Percentiles rank a stretch among this genome's conserved stretches.
These are phyloP conservation scores for Aspergillus sp. DNA, from an alignment of 2,329 filamentous ascomycete genomes.

Conservation along the genomic window DNA sequence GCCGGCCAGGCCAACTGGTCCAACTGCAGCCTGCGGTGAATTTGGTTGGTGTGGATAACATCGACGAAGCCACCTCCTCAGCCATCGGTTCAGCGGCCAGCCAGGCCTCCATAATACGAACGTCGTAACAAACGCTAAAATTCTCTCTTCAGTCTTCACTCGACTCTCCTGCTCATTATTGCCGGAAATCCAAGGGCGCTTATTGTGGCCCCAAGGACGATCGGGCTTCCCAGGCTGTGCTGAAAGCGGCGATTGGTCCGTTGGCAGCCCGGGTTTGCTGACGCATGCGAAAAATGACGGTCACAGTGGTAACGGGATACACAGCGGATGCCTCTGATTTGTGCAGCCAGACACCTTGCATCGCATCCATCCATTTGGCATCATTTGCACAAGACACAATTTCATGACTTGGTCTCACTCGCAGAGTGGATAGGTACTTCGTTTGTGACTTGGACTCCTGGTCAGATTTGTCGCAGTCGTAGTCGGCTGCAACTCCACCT, in stretches of 20 bases:
- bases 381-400: slow-evolving; percentile 3
- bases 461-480: no score
- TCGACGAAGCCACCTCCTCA: background rate
- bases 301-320: background rate
- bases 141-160: no score
- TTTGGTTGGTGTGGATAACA: slow-evolving; percentile 7
- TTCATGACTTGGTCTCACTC: slow-evolving; percentile 6
- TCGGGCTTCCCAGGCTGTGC: background rate
- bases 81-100: slow-evolving; percentile 1
- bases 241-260: slow-evolving; percentile 11
- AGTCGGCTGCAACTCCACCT: background rate
- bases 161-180: background rate
- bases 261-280: slow-evolving; percentile 9
- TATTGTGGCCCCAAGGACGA: background rate
- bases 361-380: background rate
- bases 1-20: background rate
- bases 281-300: slow-evolving; percentile 3
- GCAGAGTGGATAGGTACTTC: slow-evolving; percentile 5
- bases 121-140: background rate
- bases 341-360: slow-evolving; percentile 2
- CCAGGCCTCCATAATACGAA: background rate
- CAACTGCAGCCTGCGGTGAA: slow-evolving; percentile 3
- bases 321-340: background rate
- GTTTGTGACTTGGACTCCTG: slow-evolving; percentile 1
- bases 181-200: background rate